Base-by-base conservation (phyloP, 306 rosid species). In the Lathyrus tuberosus region DNA sequence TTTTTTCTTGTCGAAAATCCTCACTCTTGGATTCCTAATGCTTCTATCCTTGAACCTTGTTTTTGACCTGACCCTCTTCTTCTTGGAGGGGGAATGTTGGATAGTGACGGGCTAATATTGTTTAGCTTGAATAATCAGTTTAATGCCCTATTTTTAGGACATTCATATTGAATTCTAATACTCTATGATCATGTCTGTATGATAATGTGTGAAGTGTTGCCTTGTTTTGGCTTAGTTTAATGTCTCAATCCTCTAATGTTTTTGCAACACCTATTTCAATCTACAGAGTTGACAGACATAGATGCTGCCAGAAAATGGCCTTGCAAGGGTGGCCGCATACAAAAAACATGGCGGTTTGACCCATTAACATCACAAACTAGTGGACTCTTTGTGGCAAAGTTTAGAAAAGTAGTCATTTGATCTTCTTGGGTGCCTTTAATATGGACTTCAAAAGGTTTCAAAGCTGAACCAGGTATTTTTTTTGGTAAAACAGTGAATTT, bases 271-370 rank as follows among this genome's bases (percentile, higher is more conserved):
- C 35, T 48, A 1, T 65, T 74, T 30, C 12, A 54, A 53, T 73
- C 53, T 37, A 42, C 78, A 94, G 97, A 81, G 71, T 79, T 94
- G 88, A 82, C 10, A 65, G 89, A 67, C 67, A 80, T 88, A 47
- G 90, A 86, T 60, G 84, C 70, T 73, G 86, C 92, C 49, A 71
- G 66, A 70, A 77, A 74, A 73, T 94, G 97, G 99, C 96, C 97
- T n/a, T 84, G 97, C 84, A 83, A 83, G 77, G 72, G 74, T 3
- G 97, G 99, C 10, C 17, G 77, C 42, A 40, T 84, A 51, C 82
- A 70, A 24, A 85, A 83, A 40, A 88, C 99, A 46, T 47, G 81
- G 72, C 87, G 95, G 13, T 94, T 94, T 75, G 96, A 91, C 67
- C 89, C 99, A 0, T 41, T 58, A 63, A 80, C 89, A 14, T 94